These are phyloP conservation scores for Alloascoidea africana DNA, from an alignment of 805 yeast species.

Conservation along the genomic window DNA sequence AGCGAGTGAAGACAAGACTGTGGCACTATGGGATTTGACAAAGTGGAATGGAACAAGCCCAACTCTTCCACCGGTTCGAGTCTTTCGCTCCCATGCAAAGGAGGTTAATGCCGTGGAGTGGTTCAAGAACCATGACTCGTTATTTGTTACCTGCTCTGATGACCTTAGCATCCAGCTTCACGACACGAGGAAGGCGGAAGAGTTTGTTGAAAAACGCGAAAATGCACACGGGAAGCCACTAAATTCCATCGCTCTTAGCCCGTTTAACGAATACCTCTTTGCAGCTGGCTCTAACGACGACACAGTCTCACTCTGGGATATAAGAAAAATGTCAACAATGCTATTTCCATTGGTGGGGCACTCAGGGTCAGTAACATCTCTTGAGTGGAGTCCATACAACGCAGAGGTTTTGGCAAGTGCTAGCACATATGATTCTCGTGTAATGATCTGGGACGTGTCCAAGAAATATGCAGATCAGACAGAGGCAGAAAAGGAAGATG, in stretches of 20 bases:
- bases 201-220: constrained; percentile 4
- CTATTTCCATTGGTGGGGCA: constrained; percentile 24
- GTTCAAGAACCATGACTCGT: constrained; percentile 42
- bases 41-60: constrained; percentile 18
- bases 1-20: constrained; percentile 42
- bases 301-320: constrained; percentile 43
- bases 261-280: constrained; percentile 35
- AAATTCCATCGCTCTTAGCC: constrained; percentile 47
- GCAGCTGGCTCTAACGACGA: constrained; percentile 60
- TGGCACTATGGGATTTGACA: constrained; percentile 56
- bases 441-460: constrained; percentile 44
- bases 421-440: constrained; percentile 47
- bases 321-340: constrained; percentile 28
- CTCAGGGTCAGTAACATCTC: constrained; percentile 38
- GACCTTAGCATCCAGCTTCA: constrained; percentile 31
- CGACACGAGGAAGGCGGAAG: constrained; percentile 30
- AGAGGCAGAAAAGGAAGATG: constrained; percentile 9
- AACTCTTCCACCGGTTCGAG: constrained; percentile 11
- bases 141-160: constrained; percentile 60
- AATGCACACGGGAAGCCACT: constrained; percentile 22
- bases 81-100: constrained; percentile 18
- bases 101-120: constrained; percentile 67
- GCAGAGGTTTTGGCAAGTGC: constrained; percentile 46
- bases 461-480: constrained; percentile 8
- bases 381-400: constrained; percentile 57